Evolutionary conservation across 2,329 filamentous ascomycete species (phyloP).

Genomic region (Sporothrix phasma): DNA sequence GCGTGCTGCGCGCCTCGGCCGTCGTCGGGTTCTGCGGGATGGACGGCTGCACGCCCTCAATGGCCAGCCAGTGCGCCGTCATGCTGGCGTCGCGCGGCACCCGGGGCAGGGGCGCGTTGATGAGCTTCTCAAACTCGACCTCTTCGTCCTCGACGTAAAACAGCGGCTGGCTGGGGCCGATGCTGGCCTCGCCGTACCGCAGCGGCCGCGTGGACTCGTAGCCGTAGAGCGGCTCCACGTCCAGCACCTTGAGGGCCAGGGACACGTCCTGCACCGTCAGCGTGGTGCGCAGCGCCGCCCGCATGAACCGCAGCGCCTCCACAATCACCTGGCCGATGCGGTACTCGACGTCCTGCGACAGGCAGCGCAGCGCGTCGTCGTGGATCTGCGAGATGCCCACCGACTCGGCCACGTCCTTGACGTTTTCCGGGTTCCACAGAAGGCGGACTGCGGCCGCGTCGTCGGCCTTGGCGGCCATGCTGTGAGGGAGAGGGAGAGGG

Average conservation of each 20-base stretch:
- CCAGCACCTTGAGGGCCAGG: conserved; percentile 72
- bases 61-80: conserved; percentile 93
- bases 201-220: conserved; percentile 88
- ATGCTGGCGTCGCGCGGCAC: conserved; percentile 88
- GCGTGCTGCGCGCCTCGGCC: conserved; percentile 62
- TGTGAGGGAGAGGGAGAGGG: not conserved
- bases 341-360: conserved; percentile 92
- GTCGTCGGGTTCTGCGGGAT: conserved; percentile 94
- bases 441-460: conserved; percentile 26
- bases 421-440: conserved; percentile 94
- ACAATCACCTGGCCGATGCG: conserved; percentile 87
- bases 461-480: conserved; percentile 11
- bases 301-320: conserved; percentile 94
- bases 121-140: conserved; percentile 96
- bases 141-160: conserved; percentile 99
- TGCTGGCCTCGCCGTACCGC: conserved; percentile 83
- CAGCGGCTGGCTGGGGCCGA: conserved; percentile 86
- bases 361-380: conserved; percentile 77
- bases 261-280: conserved; percentile 84
- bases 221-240: conserved; percentile 91
- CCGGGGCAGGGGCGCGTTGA: conserved; percentile 90
- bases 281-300: conserved; percentile 74
- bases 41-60: conserved; percentile 92
- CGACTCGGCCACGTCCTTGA: conserved; percentile 91
- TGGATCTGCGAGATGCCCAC: conserved; percentile 74